Base-by-base conservation (phyloP, 1,284 basidiomycete genomes). In the Erythrobasidium hasegawianum region DNA sequence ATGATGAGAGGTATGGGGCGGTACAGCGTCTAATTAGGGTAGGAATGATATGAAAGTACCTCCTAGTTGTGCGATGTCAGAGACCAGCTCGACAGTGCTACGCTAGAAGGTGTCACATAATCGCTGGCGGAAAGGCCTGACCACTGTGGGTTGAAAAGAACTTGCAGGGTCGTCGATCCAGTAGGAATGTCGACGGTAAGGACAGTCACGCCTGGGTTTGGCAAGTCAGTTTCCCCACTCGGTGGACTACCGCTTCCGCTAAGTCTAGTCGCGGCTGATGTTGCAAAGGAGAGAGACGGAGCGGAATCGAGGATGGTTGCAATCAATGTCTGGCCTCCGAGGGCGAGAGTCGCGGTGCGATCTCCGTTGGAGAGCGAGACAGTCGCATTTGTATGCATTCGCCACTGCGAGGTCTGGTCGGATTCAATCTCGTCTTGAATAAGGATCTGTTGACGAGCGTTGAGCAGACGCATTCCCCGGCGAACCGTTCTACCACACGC, bases 371-470 rank as follows among this genome's bases (percentile, higher is more conserved):
- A 68, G 40, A 76, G 70, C 0, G 73, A 57, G 56, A 79, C 73
- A 4, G 85, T 86, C 41, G 86, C 88, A 75, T 95, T 98, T 69
- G 96, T 97, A 78, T 99, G 94, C 82, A 93, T 90, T 56, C 93
- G 85, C 95, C 95, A 97, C 81, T 87, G 83, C 18, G 59, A 39
- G 22, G 20, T 56, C 13, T 27, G 59, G 2, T 69, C 69, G 64
- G 70, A 68, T 8, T 64, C 70, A 26, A 78, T 75, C 71, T 80
- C 79, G 69, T 80, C 79, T 57, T 78, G 78, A 2, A 80, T 77
- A 7, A 99, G 84, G n/a, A 97, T 85, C 79, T 97, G 96, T 71
- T 83, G 85, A 67, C 96, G 86, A 47, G 81, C 83, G 79, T 98
- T 98, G 71, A 98, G 76, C 72, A 88, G 77, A 60, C 93, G 90